Percentiles rank a stretch among this genome's conserved stretches.
Evolutionary conservation across 2,329 filamentous ascomycete genomes (phyloP).

Genomic region (Coniochaeta ligniaria): DNA sequence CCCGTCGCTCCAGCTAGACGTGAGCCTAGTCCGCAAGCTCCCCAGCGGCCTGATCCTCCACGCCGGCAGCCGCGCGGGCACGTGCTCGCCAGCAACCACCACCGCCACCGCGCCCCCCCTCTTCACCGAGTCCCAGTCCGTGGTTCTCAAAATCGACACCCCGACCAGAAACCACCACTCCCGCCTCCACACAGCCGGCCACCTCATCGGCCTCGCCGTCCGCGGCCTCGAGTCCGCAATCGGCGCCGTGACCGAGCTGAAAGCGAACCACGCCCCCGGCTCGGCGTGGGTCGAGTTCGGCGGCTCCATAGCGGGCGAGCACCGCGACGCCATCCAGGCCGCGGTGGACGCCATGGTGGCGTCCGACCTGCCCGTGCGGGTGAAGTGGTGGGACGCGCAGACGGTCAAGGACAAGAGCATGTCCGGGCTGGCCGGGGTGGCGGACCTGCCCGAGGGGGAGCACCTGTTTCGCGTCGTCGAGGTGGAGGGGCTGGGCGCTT

Average conservation of each 20-base stretch:
- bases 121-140: slow-evolving; percentile 33
- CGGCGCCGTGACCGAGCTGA: slow-evolving; percentile 54
- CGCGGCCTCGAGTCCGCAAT: slow-evolving; percentile 46
- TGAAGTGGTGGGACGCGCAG: slow-evolving; percentile 19
- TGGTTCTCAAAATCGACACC: slow-evolving; percentile 52
- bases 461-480: not conserved
- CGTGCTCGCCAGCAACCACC: slow-evolving; percentile 4
- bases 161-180: slow-evolving; percentile 57
- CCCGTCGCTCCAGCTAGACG: slow-evolving; percentile 33
- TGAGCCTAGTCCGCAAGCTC: slow-evolving; percentile 51
- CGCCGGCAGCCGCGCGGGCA: slow-evolving; percentile 47
- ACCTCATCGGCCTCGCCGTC: slow-evolving; percentile 64
- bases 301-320: slow-evolving; percentile 57
- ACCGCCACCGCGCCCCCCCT: not conserved
- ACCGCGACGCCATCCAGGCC: slow-evolving; percentile 54
- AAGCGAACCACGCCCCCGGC: slow-evolving; percentile 66
- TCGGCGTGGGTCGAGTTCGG: slow-evolving; percentile 61
- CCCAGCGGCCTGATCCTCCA: slow-evolving; percentile 54
- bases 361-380: slow-evolving; percentile 48
- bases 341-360: slow-evolving; percentile 52
- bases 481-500: not conserved
- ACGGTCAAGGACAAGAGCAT: not conserved
- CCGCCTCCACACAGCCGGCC: slow-evolving; percentile 65
- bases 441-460: not conserved
- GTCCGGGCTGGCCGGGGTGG: not conserved